Evolutionary conservation across 371 early-diverging fungal species (phyloP), one percentile per base, ranked within the genome.

Genomic region (Cokeromyces recurvatus): DNA sequence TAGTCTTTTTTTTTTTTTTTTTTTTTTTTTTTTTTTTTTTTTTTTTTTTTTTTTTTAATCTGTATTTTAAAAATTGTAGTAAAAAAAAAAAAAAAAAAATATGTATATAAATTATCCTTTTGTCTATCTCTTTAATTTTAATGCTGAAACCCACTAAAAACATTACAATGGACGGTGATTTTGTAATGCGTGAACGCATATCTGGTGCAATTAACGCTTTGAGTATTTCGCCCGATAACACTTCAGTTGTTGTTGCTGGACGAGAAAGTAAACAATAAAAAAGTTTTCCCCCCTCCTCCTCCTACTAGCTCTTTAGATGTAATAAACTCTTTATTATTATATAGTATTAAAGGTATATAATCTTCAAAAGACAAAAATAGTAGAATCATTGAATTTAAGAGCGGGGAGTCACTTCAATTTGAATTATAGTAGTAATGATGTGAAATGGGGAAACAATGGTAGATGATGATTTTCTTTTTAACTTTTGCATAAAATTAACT

Each of bases 391-490:
- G 27, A 90, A 90, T 55, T 55, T 93, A 11, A 77, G 89, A 48
- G 75, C 81, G n/a, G 89, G 83, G 0, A 71, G 73, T 43, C 69
- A 74, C 27, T 54, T 81, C 44, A 85, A 77, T 46, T 43, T 73
- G 15, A 84, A 79, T 49, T 81, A 78, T 36, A 77, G 81, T 53
- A 81, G 81, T 47, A 89, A 79, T 49, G 94, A 93, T 62, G 91
- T 90, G 32, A 86, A 86, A 52, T 93, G 94, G 94, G 87, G 87
- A 21, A 81, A 77, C 52, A 58, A 69, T 32, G 76, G 82, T 78
- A 63, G 48, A n/a, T n/a, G n/a, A n/a, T n/a, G 7, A n/a, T 14
- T 39, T 29, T 16, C 3, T 38, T 22, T n/a, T 45, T 32, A 12
- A 24, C 16, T 12, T 14, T 38, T 23, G 9, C 31, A 9, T 10